Evolutionary conservation across 108 stramenopile species (phyloP), one percentile per base, ranked within the genome.

Genomic region (Nitzschia sp.): DNA sequence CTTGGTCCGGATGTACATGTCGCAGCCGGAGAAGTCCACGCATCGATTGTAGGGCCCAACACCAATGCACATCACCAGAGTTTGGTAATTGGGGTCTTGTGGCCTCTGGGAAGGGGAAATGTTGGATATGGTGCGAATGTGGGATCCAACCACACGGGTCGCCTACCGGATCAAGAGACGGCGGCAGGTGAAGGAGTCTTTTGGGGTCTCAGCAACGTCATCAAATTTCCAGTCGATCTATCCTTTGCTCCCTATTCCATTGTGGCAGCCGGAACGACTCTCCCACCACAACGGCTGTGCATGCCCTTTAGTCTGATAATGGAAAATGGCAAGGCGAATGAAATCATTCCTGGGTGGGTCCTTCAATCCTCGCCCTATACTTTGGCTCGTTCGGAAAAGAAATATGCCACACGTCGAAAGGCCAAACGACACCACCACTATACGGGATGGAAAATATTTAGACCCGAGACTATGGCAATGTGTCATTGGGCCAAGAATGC

Each of bases 61-160:
- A 88, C 93, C 54, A 92, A 91, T 45, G 80, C 87, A 2, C 96
- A 97, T 77, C 96, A 97, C 71, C 92, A 93, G 56, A 85, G 85
- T 41, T 73, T 98, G 30, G 60, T 96, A 6, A 97, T 98, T 64
- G 83, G 92, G 3, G 77, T 89, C 5, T 45, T 97, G 63, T 97
- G 97, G 97, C 96, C 96, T 23, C 27, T 83, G 0, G 98, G 98
- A 32, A 63, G 97, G 45, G 97, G 97, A 16, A 97, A 98, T 76
- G 92, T 98, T 1, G 96, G 90, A 4, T 98, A 97, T 66, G 98
- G 98, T 9, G 83, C 84, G 50, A 97, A 97, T 66, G 91, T 97
- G 13, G 98, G 98, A 9, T 86, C 86, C 25, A 98, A 98, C 74
- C 98, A 98, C 72, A 98, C 98, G 1, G 96, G 95, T 6, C 76